These are phyloP conservation scores for Xanthoconium separans DNA, from an alignment of 1,284 basidiomycete genomes.

Conservation along the genomic window DNA sequence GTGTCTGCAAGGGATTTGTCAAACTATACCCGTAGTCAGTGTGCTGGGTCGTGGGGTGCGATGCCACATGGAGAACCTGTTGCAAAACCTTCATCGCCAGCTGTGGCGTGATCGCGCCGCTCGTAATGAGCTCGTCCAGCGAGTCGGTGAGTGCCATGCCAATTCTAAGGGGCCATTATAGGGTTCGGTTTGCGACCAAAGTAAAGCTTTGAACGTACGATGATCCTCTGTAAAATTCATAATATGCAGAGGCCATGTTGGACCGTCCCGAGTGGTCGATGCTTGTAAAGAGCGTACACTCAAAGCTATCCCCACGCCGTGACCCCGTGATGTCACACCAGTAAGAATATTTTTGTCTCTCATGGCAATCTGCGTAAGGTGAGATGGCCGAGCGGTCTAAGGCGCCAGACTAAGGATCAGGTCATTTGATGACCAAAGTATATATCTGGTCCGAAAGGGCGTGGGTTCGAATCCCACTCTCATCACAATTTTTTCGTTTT, in stretches of 20 bases:
- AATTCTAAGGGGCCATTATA: conserved; percentile 56
- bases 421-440: conserved; percentile 33
- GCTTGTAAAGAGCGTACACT: conserved; percentile 1
- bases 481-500: conserved; percentile 25
- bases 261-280: conserved; percentile 11
- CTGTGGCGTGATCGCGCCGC: conserved; percentile 95
- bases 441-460: conserved; percentile 58
- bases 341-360: too few species aligned
- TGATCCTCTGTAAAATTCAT: conserved; percentile 88
- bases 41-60: background rate
- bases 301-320: conserved; percentile 3
- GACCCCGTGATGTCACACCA: conserved; percentile 24
- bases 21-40: conserved; percentile 56
- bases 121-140: conserved; percentile 97
- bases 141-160: conserved; percentile 99
- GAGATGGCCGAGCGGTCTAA: conserved; percentile 54
- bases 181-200: background rate
- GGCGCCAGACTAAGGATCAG: conserved; percentile 64
- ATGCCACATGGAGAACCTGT: conserved; percentile 58
- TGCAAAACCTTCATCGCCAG: conserved; percentile 96
- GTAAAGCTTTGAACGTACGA: conserved; percentile 57
- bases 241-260: conserved; percentile 77
- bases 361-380: background rate
- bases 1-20: conserved; percentile 93
- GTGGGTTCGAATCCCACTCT: conserved; percentile 74